Evolutionary conservation across 495 filamentous ascomycete species (phyloP).

Genomic region (Neurospora cerealis): DNA sequence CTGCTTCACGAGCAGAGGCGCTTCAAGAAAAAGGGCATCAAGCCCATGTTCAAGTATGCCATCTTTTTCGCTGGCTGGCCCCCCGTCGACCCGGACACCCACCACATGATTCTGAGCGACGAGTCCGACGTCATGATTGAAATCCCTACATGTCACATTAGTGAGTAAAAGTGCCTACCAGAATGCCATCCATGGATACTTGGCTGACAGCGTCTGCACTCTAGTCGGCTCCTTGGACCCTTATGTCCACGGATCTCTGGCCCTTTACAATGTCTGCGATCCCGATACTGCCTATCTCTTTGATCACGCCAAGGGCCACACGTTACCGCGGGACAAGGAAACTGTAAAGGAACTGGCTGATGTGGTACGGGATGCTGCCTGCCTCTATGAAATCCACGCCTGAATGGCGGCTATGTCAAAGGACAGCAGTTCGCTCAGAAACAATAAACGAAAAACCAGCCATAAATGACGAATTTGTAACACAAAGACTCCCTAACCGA

Average conservation of each 20-base stretch:
- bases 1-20: slow-evolving; percentile 43
- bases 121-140: slow-evolving; percentile 41
- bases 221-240: slow-evolving; percentile 46
- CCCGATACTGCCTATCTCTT: slow-evolving; percentile 46
- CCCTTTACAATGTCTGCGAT: slow-evolving; percentile 50
- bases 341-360: slow-evolving; percentile 41
- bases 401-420: neutral
- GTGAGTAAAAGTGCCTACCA: slow-evolving; percentile 19
- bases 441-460: neutral
- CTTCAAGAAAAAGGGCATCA: slow-evolving; percentile 32
- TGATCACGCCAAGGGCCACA: slow-evolving; percentile 50
- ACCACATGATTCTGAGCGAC: slow-evolving; percentile 39
- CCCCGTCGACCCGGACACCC: slow-evolving; percentile 37
- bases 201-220: neutral
- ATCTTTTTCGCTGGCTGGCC: slow-evolving; percentile 51
- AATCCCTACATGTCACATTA: slow-evolving; percentile 49
- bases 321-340: slow-evolving; percentile 40
- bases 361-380: slow-evolving; percentile 32
- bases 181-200: neutral
- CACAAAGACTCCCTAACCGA: neutral
- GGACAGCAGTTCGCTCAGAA: neutral
- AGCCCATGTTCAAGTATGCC: slow-evolving; percentile 43
- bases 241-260: slow-evolving; percentile 45
- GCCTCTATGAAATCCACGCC: slow-evolving; percentile 13
- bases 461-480: neutral